Evolutionary conservation across 192 early-diverging fungal species (phyloP).

Genomic region (Backusella sp.): DNA sequence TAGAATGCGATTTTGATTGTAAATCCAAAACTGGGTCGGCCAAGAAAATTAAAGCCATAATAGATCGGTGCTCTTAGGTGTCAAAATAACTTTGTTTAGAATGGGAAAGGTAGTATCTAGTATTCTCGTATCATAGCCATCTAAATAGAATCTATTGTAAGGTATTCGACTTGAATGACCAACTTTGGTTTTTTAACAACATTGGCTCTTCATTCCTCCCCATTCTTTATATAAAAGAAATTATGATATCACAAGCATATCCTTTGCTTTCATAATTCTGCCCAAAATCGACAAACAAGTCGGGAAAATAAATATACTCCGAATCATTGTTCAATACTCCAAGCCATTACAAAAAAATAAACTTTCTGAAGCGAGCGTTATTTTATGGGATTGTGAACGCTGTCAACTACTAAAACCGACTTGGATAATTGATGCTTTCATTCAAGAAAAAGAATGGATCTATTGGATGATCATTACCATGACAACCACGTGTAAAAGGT

Average conservation of each 20-base stretch:
- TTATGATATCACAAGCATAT: background rate
- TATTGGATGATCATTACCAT: no score
- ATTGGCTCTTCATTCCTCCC: no score
- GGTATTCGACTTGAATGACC: background rate
- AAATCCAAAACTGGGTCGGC: background rate
- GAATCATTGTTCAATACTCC: no score
- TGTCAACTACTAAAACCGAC: no score
- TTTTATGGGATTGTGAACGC: no score
- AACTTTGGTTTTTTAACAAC: background rate
- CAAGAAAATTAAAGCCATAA: background rate
- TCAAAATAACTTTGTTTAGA: background rate
- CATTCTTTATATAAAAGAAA: background rate
- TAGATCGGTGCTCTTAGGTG: no score
- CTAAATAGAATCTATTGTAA: background rate
- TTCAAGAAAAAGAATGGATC: no score
- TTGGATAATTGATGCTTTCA: no score
- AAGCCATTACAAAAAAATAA: no score
- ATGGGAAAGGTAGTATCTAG: background rate
- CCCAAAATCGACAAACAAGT: background rate
- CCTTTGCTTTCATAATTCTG: background rate
- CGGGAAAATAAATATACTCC: no score
- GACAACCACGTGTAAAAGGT: no score
- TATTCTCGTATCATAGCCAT: background rate
- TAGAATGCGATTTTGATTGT: background rate
- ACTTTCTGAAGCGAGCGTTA: no score